Percentiles rank a stretch among this genome's conserved stretches.
Conservation (phyloP, 352 stramenopile genomes). For the Pythium aphanidermatum region DNA sequence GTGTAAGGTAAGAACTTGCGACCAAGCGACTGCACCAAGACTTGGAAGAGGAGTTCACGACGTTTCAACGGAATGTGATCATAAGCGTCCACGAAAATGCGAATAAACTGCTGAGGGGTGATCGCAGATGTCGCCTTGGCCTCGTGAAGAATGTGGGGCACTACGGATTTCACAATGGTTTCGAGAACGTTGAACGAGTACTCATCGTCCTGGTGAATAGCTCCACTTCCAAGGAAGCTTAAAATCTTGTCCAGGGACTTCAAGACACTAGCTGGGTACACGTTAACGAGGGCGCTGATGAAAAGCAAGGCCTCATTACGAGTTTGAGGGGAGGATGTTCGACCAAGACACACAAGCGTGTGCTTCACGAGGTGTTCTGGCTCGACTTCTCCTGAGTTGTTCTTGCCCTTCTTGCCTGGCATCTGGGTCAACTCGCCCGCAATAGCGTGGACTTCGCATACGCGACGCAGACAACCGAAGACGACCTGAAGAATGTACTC, state of each 20-base stretch:
- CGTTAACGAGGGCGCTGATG: constrained; percentile 68
- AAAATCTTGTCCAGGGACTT: constrained; percentile 76
- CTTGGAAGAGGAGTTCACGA: constrained; percentile 52
- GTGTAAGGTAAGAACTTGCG: constrained; percentile 44
- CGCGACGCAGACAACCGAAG: constrained; percentile 65
- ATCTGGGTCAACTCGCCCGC: background rate
- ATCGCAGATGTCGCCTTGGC: constrained; percentile 24
- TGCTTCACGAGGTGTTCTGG: constrained; percentile 74
- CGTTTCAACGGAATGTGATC: constrained; percentile 56
- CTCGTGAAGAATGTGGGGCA: constrained; percentile 59
- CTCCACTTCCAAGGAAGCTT: constrained; percentile 45
- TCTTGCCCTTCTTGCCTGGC: constrained; percentile 22
- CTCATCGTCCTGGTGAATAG: constrained; percentile 71
- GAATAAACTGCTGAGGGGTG: constrained; percentile 67
- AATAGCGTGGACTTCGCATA: constrained; percentile 45
- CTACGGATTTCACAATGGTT: constrained; percentile 74
- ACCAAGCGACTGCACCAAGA: constrained; percentile 54
- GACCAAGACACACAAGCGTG: constrained; percentile 58
- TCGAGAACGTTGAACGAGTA: constrained; percentile 87
- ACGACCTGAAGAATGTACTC: constrained; percentile 82
- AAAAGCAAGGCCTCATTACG: constrained; percentile 81
- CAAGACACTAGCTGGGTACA: constrained; percentile 68
- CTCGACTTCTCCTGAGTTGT: constrained; percentile 24
- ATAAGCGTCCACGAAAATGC: constrained; percentile 70
- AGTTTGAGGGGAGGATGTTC: constrained; percentile 65